Evolutionary conservation across 441 rosid species (phyloP), one percentile per base, ranked within the genome.

Genomic region (Gossypium aridum): DNA sequence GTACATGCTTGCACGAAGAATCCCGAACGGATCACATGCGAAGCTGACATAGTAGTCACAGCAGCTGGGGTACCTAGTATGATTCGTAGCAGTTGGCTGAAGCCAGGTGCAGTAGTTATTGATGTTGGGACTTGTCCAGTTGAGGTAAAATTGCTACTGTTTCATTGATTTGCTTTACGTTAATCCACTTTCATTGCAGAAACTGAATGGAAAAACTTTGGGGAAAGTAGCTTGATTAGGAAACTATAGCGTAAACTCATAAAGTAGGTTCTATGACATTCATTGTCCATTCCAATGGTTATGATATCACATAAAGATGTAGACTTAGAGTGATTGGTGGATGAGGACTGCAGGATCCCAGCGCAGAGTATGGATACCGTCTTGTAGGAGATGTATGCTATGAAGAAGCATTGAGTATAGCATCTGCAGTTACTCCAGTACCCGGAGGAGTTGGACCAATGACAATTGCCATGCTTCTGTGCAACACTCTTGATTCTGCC

Each of bases 371-470:
- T 62, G 98, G 97, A 37, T 92, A 91, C 64, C 87, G 90, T 49
- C 88, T 92, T n/a, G 57, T 79, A n/a, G 99, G 97, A 59, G 99
- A 94, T 78, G 99, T 94, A 70, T 91, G 94, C 83, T 86, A 72
- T 55, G 90, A 89, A 71, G 99, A 92, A 85, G 93, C 93, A 12
- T 73, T 85, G 79, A 84, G 84, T 76, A 87, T 94, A 28, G 97
- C 87, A 8, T 87, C 94, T 0, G 97, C 92, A 43, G 83, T 94
- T 25, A 91, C 97, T 3, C 97, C 97, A 19, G 99, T 94, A 7
- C 99, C 99, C 13, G 97, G 97, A 66, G 97, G 97, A 80, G 93
- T 94, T 1, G 97, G 97, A 37, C 97, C 97, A 13, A 87, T 92
- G 97, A 91, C 99, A 7, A 84, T 94, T 22, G 92, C 96, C 37